phyloP scores from a whole-genome alignment of 2,329 filamentous ascomycete species.

The Hypoxylon sp. region DNA sequence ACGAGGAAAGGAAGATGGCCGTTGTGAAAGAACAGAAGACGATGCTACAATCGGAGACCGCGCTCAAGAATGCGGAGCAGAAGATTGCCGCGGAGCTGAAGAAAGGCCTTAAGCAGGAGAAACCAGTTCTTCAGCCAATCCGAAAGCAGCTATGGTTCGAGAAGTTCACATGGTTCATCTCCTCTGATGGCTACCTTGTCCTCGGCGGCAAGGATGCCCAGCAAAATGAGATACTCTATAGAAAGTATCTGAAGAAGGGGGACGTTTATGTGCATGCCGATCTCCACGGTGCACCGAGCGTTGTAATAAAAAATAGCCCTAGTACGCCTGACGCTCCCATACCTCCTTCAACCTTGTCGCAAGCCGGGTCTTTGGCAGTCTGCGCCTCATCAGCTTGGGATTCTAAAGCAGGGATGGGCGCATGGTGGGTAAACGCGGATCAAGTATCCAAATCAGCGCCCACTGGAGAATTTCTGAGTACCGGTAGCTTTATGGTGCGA shows the following conservation, averaged over 20 bases:
- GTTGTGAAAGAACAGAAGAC: constrained; percentile 91
- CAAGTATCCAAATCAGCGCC: constrained; percentile 89
- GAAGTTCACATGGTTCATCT: constrained; percentile 96
- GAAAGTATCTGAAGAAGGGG: constrained; percentile 84
- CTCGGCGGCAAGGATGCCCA: constrained; percentile 88
- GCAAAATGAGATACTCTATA: constrained; percentile 94
- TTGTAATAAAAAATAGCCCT: constrained; percentile 90
- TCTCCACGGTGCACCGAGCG: constrained; percentile 82
- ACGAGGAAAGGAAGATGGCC: constrained; percentile 86
- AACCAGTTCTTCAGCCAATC: constrained; percentile 84
- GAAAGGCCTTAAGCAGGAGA: constrained; percentile 91
- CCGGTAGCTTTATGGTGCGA: constrained; percentile 82
- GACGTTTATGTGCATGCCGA: constrained; percentile 95
- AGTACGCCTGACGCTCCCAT: constrained; percentile 85
- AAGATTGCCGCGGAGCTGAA: constrained; percentile 89
- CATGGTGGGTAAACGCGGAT: constrained; percentile 93
- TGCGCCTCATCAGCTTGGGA: constrained; percentile 94
- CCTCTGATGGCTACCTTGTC: constrained; percentile 93
- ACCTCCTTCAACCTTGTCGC: constrained; percentile 88
- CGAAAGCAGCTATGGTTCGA: constrained; percentile 94
- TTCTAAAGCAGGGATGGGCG: constrained; percentile 93
- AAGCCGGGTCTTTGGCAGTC: constrained; percentile 87
- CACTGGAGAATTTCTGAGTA: constrained; percentile 81
- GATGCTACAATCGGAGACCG: constrained; percentile 80
- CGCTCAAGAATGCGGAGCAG: constrained; percentile 88